phyloP scores from a whole-genome alignment of 768 basidiomycete genomes.

The Suillus brevipes region DNA sequence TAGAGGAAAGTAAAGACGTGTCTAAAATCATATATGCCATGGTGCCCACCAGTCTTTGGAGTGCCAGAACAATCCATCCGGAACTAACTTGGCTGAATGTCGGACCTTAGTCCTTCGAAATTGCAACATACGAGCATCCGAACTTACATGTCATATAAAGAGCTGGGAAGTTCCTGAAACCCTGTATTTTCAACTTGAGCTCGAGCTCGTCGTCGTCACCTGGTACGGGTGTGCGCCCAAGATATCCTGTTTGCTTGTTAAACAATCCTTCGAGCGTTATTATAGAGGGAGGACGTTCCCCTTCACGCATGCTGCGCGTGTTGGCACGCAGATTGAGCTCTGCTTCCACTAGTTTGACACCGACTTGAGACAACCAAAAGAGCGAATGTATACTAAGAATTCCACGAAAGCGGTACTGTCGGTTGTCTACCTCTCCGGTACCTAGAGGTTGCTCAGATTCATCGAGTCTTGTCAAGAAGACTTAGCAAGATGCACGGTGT shows the following conservation, averaged over 20 bases:
- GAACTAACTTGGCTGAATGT: constrained; percentile 26
- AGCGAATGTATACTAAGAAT: constrained; percentile 46
- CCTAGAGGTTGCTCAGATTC: constrained; percentile 43
- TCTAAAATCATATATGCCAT: neutral
- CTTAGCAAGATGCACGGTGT: constrained; percentile 6
- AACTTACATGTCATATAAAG: constrained; percentile 41
- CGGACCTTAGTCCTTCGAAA: neutral
- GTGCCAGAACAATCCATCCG: constrained; percentile 33
- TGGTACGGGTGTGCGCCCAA: constrained; percentile 6
- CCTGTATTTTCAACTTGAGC: constrained; percentile 45
- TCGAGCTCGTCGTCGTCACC: constrained; percentile 17
- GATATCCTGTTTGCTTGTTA: constrained; percentile 14
- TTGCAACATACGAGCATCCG: neutral
- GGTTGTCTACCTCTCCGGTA: constrained; percentile 24
- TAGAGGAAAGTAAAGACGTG: constrained; percentile 20
- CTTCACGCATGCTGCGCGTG: constrained; percentile 26
- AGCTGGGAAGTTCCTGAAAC: constrained; percentile 40
- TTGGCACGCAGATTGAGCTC: constrained; percentile 46
- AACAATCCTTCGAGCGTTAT: constrained; percentile 41
- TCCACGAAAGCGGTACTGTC: constrained; percentile 51
- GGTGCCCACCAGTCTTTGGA: constrained; percentile 30
- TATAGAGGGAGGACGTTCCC: constrained; percentile 18
- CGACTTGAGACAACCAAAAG: constrained; percentile 51
- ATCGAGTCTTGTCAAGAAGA: constrained; percentile 40
- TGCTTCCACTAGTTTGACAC: constrained; percentile 38